Evolutionary conservation across 148 eudicot genomes (phyloP).

Genomic region (Nyssa sinensis): DNA sequence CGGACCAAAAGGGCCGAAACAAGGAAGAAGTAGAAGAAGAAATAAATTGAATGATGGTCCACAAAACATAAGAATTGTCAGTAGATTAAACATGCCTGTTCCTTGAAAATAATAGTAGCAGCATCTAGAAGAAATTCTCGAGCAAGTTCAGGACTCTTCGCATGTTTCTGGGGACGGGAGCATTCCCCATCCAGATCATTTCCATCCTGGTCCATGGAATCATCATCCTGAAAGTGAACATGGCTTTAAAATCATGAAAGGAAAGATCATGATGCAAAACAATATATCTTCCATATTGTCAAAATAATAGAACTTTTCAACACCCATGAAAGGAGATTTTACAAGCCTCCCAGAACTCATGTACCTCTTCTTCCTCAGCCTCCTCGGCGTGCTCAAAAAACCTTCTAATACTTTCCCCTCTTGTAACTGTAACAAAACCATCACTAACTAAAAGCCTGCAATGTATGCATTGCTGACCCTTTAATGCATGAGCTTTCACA

Average conservation of each 20-base stretch:
- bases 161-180: conserved; percentile 98
- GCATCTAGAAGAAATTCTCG: conserved; percentile 97
- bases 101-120: conserved; percentile 96
- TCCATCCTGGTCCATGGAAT: conserved; percentile 92
- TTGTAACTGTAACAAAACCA: conserved; percentile 76
- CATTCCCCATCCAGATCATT: conserved; percentile 96
- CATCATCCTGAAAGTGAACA: conserved; percentile 71
- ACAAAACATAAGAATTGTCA: conserved; percentile 10
- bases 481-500: conserved; percentile 95
- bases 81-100: conserved; percentile 65
- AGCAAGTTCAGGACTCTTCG: conserved; percentile 99
- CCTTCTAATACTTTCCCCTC: conserved; percentile 79
- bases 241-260: neutral
- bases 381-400: conserved; percentile 99
- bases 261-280: neutral
- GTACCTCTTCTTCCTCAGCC: conserved; percentile 98
- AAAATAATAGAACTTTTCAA: conserved; percentile 1
- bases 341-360: conserved; percentile 20
- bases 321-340: neutral
- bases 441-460: conserved; percentile 94
- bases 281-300: neutral
- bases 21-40: neutral
- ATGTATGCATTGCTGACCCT: conserved; percentile 88
- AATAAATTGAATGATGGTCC: neutral
- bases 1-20: neutral